These are phyloP conservation scores for Xenosphaeropsis pyriputrescens DNA, from an alignment of 2,329 filamentous ascomycete genomes.

Conservation along the genomic window DNA sequence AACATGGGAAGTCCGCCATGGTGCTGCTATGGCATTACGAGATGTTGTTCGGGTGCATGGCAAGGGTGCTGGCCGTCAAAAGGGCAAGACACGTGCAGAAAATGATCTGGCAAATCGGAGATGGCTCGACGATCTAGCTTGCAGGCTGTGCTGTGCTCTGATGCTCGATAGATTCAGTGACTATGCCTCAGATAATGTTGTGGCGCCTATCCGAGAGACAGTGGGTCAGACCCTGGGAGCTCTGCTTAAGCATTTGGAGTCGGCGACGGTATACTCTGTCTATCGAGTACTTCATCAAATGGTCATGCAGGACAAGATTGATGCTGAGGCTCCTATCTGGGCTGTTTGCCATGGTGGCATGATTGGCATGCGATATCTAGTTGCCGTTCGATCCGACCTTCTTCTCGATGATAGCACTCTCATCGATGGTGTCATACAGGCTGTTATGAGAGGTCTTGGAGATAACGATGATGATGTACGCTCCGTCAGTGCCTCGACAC, in stretches of 20 bases:
- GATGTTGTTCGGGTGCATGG: conserved; percentile 91
- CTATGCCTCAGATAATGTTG: conserved; percentile 93
- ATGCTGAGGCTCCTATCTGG: conserved; percentile 65
- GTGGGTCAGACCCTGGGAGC: conserved; percentile 89
- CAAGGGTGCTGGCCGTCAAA: conserved; percentile 65
- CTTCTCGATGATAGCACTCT: conserved; percentile 70
- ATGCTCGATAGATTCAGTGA: conserved; percentile 97
- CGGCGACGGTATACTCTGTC: conserved; percentile 66
- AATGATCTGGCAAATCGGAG: conserved; percentile 69
- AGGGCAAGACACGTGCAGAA: conserved; percentile 52
- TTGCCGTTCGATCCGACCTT: conserved; percentile 86
- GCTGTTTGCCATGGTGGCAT: conserved; percentile 95
- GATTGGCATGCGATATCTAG: conserved; percentile 89
- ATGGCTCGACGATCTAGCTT: conserved; percentile 93
- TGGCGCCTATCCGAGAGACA: conserved; percentile 90
- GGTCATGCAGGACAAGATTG: conserved; percentile 79
- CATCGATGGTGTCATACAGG: conserved; percentile 82
- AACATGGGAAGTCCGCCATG: conserved; percentile 90
- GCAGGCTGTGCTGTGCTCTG: conserved; percentile 84
- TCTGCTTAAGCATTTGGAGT: conserved; percentile 69
- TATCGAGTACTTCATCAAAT: conserved; percentile 77
- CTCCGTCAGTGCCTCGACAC: conserved; percentile 90
- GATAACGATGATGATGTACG: conserved; percentile 92
- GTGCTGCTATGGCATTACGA: conserved; percentile 85
- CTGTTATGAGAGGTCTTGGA: conserved; percentile 87